Evolutionary conservation across 768 basidiomycete species (phyloP), one percentile per base, ranked within the genome.

Genomic region (Collybia mongolica): DNA sequence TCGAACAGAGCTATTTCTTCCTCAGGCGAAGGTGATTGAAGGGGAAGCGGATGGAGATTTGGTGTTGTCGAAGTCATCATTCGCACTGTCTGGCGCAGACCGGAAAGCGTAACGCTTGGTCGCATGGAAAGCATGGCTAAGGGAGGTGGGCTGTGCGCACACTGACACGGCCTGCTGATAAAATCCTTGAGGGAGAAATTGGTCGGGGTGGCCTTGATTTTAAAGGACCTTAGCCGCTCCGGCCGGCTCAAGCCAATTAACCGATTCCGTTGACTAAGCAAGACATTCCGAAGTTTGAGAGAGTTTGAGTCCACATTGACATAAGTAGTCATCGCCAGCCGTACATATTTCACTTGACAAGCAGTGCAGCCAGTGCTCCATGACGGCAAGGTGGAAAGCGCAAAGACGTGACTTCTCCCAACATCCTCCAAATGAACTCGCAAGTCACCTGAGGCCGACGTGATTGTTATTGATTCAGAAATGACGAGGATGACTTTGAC

Each of bases 1-100:
- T 81, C 70, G 61, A 90, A 88, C 49, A 76, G 71, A 17, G 74
- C 69, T 2, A 72, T 60, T 66, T 93, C 90, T 36, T 78, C 79
- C 22, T 77, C 71, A 1, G 69, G 56, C 8, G 84, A 74, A 2
- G 83, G 89, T 1, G 82, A 77, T 46, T 79, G 72, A 18, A 88
- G 66, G 5, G 83, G 80, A 17, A 90, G 71, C 17, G 72, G 41
- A 9, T 32, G 11, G 9, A 65, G 57, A 38, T 72, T 47, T 6
- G 69, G 58, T 18, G 64, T 47, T 46, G 66, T 57, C 11, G 71
- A 69, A 7, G 79, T 80, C 67, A 81, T 73, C 37, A 69, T 55
- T 41, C 73, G 62, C 54, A 63, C 54, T 23, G 54, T 63, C 57
- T 62, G 48, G 37, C 37, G 54, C 38, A 45, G 65, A 46, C 45